Evolutionary conservation across 2,329 filamentous ascomycete species (phyloP).

Genomic region (Hymenoscyphus repandus): DNA sequence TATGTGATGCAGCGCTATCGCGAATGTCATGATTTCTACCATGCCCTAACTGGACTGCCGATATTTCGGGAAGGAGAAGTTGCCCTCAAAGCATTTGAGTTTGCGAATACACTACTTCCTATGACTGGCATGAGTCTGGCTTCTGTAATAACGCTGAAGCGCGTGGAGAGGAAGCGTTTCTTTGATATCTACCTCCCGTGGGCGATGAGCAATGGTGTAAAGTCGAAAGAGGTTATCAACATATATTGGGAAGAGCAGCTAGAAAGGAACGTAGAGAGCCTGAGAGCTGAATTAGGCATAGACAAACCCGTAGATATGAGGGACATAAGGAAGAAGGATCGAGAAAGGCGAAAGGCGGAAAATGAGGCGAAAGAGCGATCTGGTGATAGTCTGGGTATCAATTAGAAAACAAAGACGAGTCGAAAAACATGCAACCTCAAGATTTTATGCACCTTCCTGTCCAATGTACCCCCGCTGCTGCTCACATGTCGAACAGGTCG

Average conservation of each 20-base stretch:
- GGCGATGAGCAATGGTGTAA: slow-evolving; percentile 78
- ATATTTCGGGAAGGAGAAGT: slow-evolving; percentile 93
- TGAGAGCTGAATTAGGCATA: slow-evolving; percentile 72
- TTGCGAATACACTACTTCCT: slow-evolving; percentile 85
- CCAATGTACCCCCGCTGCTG: not conserved
- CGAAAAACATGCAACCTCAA: slow-evolving; percentile 2
- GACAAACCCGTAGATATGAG: slow-evolving; percentile 85
- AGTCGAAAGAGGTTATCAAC: slow-evolving; percentile 77
- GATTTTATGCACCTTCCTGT: not conserved
- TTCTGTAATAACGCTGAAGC: slow-evolving; percentile 61
- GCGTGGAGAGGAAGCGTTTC: slow-evolving; percentile 61
- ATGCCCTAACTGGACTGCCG: slow-evolving; percentile 86
- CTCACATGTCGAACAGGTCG: slow-evolving; percentile 60
- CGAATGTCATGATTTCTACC: slow-evolving; percentile 88
- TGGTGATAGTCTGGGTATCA: slow-evolving; percentile 24
- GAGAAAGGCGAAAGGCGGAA: slow-evolving; percentile 61
- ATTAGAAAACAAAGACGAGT: slow-evolving; percentile 15
- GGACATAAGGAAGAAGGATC: slow-evolving; percentile 65
- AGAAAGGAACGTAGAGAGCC: slow-evolving; percentile 71
- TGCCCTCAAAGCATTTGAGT: slow-evolving; percentile 97
- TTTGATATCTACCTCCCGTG: slow-evolving; percentile 77
- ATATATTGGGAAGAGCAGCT: slow-evolving; percentile 97
- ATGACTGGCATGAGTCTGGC: slow-evolving; percentile 90
- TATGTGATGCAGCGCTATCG: slow-evolving; percentile 99
- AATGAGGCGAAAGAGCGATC: slow-evolving; percentile 42